A percentile compares a stretch with the other conserved stretches of the same genome.
Evolutionary conservation across 331 rosid genomes (phyloP).

Genomic region (Pyracantha coccinea): DNA sequence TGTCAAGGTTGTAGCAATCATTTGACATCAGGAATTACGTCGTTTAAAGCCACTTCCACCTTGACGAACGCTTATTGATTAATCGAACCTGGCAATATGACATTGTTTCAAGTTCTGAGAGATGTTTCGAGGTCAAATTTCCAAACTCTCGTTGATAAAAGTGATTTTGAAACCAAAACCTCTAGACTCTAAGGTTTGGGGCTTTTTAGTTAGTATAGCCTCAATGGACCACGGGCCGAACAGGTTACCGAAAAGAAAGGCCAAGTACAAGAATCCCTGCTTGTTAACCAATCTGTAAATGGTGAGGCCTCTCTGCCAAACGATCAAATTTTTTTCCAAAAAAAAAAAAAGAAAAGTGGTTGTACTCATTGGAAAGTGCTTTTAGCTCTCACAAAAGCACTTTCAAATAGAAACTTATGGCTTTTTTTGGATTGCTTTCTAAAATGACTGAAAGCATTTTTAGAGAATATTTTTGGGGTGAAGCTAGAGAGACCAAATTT

Average conservation of each 20-base stretch:
- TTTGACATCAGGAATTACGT: slow-evolving; percentile 5
- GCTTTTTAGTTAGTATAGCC: no score
- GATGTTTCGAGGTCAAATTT: not conserved
- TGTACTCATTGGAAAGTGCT: not conserved
- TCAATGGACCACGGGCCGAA: no score
- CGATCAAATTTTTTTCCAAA: no score
- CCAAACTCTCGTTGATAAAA: not conserved
- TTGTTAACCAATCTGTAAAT: not conserved
- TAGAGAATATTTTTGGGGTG: no score
- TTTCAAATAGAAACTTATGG: no score
- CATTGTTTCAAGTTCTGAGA: not conserved
- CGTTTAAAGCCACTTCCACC: not conserved
- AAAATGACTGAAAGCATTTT: no score
- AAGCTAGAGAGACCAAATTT: no score
- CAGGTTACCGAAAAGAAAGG: not conserved
- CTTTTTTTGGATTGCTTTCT: no score
- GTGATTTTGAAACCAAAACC: not conserved
- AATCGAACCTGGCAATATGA: not conserved
- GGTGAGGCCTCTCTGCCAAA: not conserved
- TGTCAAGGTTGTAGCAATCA: not conserved
- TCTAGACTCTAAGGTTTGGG: no score
- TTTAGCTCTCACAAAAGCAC: not conserved
- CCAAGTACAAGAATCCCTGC: not conserved
- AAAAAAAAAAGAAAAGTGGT: not conserved
- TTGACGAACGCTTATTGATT: not conserved